Evolutionary conservation across 495 filamentous ascomycete genomes (phyloP).

Genomic region (Lepraria neglecta): DNA sequence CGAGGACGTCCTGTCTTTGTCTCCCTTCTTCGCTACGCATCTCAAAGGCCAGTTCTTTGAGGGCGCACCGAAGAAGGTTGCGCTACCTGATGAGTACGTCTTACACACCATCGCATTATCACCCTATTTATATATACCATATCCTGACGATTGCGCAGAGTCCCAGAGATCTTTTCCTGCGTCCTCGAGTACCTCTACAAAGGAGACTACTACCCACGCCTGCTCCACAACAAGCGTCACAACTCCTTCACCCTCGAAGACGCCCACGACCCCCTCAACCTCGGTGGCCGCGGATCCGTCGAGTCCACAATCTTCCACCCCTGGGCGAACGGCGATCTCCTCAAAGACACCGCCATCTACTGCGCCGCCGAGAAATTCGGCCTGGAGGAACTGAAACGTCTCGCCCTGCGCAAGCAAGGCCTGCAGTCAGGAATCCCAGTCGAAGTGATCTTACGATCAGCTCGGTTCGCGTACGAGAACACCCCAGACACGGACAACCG

Average conservation of each 20-base stretch:
- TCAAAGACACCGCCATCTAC: constrained; percentile 88
- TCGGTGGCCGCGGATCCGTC: constrained; percentile 53
- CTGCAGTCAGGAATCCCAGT: constrained; percentile 79
- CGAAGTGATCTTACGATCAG: constrained; percentile 79
- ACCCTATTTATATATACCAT: background rate
- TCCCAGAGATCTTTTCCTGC: constrained; percentile 60
- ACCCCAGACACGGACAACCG: constrained; percentile 83
- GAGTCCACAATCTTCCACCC: constrained; percentile 69
- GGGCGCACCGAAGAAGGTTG: constrained; percentile 48
- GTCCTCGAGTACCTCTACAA: constrained; percentile 67
- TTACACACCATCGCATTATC: background rate
- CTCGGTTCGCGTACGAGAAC: constrained; percentile 89
- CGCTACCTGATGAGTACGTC: constrained; percentile 53
- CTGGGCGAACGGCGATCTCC: constrained; percentile 61
- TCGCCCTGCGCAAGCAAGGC: constrained; percentile 88
- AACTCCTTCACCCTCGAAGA: constrained; percentile 66
- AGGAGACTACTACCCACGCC: constrained; percentile 59
- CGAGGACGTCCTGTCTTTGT: constrained; percentile 56
- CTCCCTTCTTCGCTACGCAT: constrained; percentile 52
- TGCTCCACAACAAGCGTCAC: constrained; percentile 44
- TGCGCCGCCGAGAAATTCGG: constrained; percentile 81
- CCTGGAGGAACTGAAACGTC: constrained; percentile 77
- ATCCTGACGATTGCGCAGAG: constrained; percentile 31
- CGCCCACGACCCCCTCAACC: constrained; percentile 39
- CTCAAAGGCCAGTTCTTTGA: constrained; percentile 54